Conservation (phyloP, 345 rosid species). For the Eucalyptus camaldulensis region DNA sequence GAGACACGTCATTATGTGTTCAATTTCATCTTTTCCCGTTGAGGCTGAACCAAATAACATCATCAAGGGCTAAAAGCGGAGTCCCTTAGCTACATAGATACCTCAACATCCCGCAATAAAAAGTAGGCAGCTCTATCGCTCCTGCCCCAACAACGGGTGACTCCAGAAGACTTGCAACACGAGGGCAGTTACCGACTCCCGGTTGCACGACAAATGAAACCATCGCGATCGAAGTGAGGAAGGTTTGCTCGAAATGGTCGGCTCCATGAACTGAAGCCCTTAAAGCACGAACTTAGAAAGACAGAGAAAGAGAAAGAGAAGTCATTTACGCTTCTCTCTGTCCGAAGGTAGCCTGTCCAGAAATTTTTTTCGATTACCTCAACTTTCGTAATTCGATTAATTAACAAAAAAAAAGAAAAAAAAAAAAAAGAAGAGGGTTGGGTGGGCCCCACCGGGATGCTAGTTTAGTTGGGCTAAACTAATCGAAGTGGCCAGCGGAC, state of each 20-base stretch:
- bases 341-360: background rate
- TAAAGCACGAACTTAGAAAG: background rate
- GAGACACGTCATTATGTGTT: background rate
- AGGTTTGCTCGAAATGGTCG: background rate
- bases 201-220: background rate
- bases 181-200: background rate
- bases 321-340: background rate
- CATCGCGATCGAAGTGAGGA: background rate
- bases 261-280: background rate
- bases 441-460: background rate
- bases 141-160: background rate
- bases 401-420: too few species aligned
- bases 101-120: background rate
- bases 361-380: background rate
- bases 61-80: background rate
- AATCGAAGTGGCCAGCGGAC: background rate
- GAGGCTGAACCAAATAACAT: background rate
- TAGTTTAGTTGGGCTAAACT: background rate
- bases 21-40: background rate
- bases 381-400: background rate
- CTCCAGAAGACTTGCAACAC: background rate
- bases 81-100: background rate
- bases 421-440: background rate
- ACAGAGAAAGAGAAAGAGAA: background rate
- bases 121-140: background rate